Base-by-base conservation (phyloP, 192 early-diverging fungal genomes). In the Mycoemilia scoparia region DNA sequence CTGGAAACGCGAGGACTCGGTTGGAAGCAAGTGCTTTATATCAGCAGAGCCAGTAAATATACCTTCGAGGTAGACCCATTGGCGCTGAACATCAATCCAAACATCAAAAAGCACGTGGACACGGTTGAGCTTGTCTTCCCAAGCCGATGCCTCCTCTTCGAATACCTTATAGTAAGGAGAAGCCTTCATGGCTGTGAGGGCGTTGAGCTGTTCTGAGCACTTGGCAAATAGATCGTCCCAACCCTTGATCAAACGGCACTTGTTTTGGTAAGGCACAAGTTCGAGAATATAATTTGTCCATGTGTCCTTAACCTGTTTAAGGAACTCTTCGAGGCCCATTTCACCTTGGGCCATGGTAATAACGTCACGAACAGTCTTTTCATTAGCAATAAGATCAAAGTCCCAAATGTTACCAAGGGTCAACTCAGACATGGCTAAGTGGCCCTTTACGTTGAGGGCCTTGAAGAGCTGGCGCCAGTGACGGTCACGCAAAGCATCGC, bases 61-160 rank as follows among this genome's bases (percentile, higher is more conserved):
- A 23, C 93, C 96, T 50, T 99, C 91, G 23, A 99, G 61, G 47
- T 99, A 99, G 13, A 99, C 96, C 91, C 92, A 99, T 51, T 97
- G 96, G 24, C 96, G 77, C 64, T 99, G 96, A 22, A 99, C 96
- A 57, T 97, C 92, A 29, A 96, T 90, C 96, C 96, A 99, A 4
- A 96, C 82, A 66, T 99, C 92, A 51, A 99, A 91, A 24, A 99
- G 72, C 21, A 86, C 66, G 46, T 95, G 88, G 23, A 97, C 72
- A 18, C 89, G 76, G 52, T 88, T 97, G 32, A 99, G 67, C 48
- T 88, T 87, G 42, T 97, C 90, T 52, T 99, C 93, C 89, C 90
- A 93, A 9, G 73, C 46, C 2, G 66, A 49, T 2, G 96, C 93
- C 32, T 97, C 91, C 42, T 99, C 91, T 54, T 97, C 89, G 58